A percentile compares a stretch with the other conserved stretches of the same genome.
These are phyloP conservation scores for Fusarium tricinctum DNA, from an alignment of 2,329 filamentous ascomycete genomes.

Conservation along the genomic window DNA sequence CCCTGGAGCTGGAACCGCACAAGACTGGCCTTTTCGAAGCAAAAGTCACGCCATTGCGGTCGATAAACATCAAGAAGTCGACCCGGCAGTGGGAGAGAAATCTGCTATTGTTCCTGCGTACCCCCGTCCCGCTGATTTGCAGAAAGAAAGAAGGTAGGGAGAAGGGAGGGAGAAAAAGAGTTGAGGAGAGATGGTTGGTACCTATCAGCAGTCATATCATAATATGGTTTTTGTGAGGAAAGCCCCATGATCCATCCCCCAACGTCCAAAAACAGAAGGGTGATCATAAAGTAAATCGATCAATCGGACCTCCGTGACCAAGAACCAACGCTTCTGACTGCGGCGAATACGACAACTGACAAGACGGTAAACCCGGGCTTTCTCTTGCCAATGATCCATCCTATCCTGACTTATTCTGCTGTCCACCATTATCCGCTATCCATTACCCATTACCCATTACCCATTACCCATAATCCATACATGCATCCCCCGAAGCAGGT, in stretches of 20 bases:
- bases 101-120: slow-evolving; percentile 31
- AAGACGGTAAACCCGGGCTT: slow-evolving; percentile 27
- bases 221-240: slow-evolving; percentile 17
- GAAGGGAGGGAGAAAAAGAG: slow-evolving; percentile 13
- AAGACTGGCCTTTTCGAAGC: slow-evolving; percentile 46
- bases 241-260: slow-evolving; percentile 32
- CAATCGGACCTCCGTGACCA: slow-evolving; percentile 22
- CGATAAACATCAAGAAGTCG: slow-evolving; percentile 50
- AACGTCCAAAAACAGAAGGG: slow-evolving; percentile 27
- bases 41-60: slow-evolving; percentile 51
- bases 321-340: slow-evolving; percentile 31
- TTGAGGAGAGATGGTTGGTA: slow-evolving; percentile 22
- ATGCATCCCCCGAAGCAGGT: slow-evolving; percentile 23
- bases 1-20: slow-evolving; percentile 44
- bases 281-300: slow-evolving; percentile 31
- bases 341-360: slow-evolving; percentile 43
- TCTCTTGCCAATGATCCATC: slow-evolving; percentile 21
- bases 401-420: slow-evolving; percentile 10
- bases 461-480: slow-evolving; percentile 2
- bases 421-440: not conserved
- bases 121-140: slow-evolving; percentile 10
- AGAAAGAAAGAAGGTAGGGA: slow-evolving; percentile 9
- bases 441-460: not conserved
- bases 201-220: slow-evolving; percentile 29
- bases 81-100: slow-evolving; percentile 43